phyloP scores from a whole-genome alignment of 1,284 basidiomycete species.

The Anthracocystis walkeri region DNA sequence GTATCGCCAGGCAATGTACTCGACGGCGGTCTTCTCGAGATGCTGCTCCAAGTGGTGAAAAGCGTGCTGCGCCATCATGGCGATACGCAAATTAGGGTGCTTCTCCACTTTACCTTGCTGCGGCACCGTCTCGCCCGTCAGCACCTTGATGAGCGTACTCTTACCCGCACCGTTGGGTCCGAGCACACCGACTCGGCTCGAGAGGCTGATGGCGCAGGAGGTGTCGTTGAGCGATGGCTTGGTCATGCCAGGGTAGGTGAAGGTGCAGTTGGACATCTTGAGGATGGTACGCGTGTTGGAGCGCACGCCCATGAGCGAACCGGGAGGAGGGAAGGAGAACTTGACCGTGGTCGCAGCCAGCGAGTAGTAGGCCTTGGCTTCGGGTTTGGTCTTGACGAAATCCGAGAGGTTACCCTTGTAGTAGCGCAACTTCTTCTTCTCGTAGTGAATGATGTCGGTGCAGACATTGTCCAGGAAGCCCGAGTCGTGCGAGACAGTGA shows the following conservation, averaged over 20 bases:
- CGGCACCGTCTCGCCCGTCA: slow-evolving; percentile 94
- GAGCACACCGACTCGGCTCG: slow-evolving; percentile 71
- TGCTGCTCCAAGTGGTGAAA: slow-evolving; percentile 69
- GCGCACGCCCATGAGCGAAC: slow-evolving; percentile 95
- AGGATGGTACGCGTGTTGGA: slow-evolving; percentile 96
- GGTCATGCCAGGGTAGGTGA: slow-evolving; percentile 89
- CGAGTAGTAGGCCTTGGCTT: slow-evolving; percentile 97
- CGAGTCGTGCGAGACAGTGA: slow-evolving; percentile 98
- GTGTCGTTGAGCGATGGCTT: slow-evolving; percentile 88
- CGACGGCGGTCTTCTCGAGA: slow-evolving; percentile 67
- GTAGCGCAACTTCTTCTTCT: slow-evolving; percentile 94
- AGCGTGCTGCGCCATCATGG: slow-evolving; percentile 93
- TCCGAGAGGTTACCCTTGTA: slow-evolving; percentile 93
- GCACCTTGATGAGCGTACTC: slow-evolving; percentile 94
- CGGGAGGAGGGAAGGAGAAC: slow-evolving; percentile 95
- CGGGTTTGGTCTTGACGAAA: slow-evolving; percentile 91
- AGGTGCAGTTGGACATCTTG: slow-evolving; percentile 91
- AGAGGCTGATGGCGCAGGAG: slow-evolving; percentile 91
- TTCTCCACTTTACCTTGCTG: slow-evolving; percentile 95
- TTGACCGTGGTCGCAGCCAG: slow-evolving; percentile 94
- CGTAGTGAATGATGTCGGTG: slow-evolving; percentile 98
- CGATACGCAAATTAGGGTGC: slow-evolving; percentile 93
- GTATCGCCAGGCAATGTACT: slow-evolving; percentile 88
- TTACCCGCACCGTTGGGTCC: slow-evolving; percentile 69
- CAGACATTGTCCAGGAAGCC: slow-evolving; percentile 97